phyloP scores from a whole-genome alignment of 1,284 basidiomycete species.

The Moniliophthora roreri region DNA sequence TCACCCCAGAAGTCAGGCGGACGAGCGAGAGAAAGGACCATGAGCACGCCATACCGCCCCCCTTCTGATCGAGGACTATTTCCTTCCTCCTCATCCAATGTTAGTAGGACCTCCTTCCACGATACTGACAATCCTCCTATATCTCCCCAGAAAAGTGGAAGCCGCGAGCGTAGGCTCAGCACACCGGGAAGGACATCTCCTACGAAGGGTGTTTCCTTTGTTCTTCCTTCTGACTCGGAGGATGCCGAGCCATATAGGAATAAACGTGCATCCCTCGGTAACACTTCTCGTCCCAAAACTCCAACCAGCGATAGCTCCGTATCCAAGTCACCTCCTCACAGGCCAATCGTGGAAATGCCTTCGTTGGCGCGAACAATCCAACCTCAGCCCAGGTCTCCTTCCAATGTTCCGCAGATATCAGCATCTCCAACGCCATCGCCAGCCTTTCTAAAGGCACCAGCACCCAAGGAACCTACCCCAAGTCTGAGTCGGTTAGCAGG shows the following conservation, averaged over 20 bases:
- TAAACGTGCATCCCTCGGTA: conserved; percentile 5
- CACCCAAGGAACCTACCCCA: conserved; percentile 71
- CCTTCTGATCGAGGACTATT: background rate
- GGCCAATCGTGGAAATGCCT: conserved; percentile 37
- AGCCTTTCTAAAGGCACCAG: conserved; percentile 56
- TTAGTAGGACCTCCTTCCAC: background rate
- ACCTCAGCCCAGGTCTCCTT: conserved; percentile 45
- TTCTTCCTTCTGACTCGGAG: background rate
- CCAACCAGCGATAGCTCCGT: background rate
- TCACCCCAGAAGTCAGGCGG: conserved; percentile 15
- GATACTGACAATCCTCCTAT: conserved; percentile 13
- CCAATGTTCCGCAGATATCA: conserved; percentile 46
- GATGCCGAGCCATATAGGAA: background rate
- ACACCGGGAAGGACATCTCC: conserved; percentile 24
- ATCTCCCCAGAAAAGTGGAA: conserved; percentile 32
- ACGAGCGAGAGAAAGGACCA: conserved; percentile 31
- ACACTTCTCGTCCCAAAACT: conserved; percentile 5
- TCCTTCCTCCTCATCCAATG: background rate
- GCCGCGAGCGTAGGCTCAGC: conserved; percentile 42
- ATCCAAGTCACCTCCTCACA: conserved; percentile 29
- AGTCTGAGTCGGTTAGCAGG: conserved; percentile 80
- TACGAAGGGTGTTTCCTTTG: background rate
- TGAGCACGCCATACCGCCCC: conserved; percentile 28
- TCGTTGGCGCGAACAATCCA: conserved; percentile 57
- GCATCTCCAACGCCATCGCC: conserved; percentile 47